Evolutionary conservation across 352 stramenopile species (phyloP).

Genomic region (Chrysophaeum taylorii): DNA sequence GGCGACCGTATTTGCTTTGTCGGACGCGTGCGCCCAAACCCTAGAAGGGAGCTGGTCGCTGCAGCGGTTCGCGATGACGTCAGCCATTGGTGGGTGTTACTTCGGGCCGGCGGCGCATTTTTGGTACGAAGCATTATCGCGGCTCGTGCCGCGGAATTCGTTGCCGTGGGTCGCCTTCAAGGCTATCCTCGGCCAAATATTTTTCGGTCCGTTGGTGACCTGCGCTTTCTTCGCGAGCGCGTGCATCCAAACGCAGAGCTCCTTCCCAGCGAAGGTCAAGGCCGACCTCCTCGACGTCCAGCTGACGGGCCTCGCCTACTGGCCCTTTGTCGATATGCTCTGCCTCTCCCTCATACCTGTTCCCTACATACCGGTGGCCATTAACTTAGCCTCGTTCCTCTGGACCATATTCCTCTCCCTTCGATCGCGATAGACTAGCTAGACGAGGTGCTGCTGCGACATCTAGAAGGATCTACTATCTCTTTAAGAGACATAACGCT

Average conservation of each 20-base stretch:
- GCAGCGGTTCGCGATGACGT: constrained; percentile 33
- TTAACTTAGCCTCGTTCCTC: constrained; percentile 51
- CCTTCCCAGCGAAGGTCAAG: constrained; percentile 37
- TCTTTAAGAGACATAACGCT: no score
- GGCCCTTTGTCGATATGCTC: constrained; percentile 58
- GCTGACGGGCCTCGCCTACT: constrained; percentile 43
- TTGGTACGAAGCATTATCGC: constrained; percentile 51
- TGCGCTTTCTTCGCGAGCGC: constrained; percentile 50
- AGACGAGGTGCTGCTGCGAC: no score
- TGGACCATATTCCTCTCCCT: constrained; percentile 58
- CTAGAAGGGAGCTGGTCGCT: constrained; percentile 32
- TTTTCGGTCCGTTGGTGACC: constrained; percentile 56
- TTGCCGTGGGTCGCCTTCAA: constrained; percentile 50
- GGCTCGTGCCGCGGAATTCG: constrained; percentile 39
- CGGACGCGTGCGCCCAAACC: constrained; percentile 45
- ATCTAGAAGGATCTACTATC: no score
- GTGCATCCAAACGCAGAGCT: neutral
- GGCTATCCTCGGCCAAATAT: constrained; percentile 46
- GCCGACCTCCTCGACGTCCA: constrained; percentile 47
- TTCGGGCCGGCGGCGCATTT: constrained; percentile 52
- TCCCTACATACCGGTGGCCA: constrained; percentile 51
- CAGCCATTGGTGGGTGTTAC: constrained; percentile 45
- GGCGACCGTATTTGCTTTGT: constrained; percentile 46
- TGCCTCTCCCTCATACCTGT: constrained; percentile 42
- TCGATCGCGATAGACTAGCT: no score